Evolutionary conservation across 176 grass and related monocot genomes (phyloP), one percentile per base, ranked within the genome.

Genomic region (Dactylis glomerata): DNA sequence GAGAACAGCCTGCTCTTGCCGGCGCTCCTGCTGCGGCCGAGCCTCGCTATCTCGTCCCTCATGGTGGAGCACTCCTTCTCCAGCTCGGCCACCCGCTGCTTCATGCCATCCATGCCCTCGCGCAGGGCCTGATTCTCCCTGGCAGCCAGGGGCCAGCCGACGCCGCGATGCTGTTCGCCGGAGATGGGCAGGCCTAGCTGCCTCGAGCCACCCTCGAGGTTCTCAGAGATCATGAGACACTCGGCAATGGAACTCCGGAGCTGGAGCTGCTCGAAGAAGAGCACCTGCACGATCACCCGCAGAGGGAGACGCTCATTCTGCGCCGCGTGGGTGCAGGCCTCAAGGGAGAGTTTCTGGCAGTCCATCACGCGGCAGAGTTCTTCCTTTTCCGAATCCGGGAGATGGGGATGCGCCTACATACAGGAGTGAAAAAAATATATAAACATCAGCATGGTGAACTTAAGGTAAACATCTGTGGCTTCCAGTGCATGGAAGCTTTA

Each of bases 201-300:
- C n/a, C 92, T 87, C 0, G 87, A 94, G 2, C 80, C 72, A 0
- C 63, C 81, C 3, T 92, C 86, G 0, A 92, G 90, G 54, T 94
- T 92, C 84, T 97, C 92, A 0, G 94, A 91, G 58, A 97, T 38
- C 68, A 94, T 85, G 32, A 94, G 87, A 72, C 90, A 97, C 65
- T 91, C 92, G 0, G 88, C 89, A 16, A 97, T 94, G 61, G 87
- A 89, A 77, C 83, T 97, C 23, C 90, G 82, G 11, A 97, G 86
- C 81, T 88, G 92, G 70, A 97, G 92, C 78, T 97, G 94, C 83
- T 97, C 94, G 7, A 94, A 97, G 86, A 97, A 97, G 69, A 97
- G 87, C 9, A 97, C 92, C 72, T 92, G 92, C 65, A 97, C 83
- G 10, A 97, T 81, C 41, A 87, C 69, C 8, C 94, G 86, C 6